Percentiles rank a stretch among this genome's conserved stretches.
These are phyloP conservation scores for Trichoderma koningii DNA, from an alignment of 2,329 filamentous ascomycete genomes.

Conservation along the genomic window DNA sequence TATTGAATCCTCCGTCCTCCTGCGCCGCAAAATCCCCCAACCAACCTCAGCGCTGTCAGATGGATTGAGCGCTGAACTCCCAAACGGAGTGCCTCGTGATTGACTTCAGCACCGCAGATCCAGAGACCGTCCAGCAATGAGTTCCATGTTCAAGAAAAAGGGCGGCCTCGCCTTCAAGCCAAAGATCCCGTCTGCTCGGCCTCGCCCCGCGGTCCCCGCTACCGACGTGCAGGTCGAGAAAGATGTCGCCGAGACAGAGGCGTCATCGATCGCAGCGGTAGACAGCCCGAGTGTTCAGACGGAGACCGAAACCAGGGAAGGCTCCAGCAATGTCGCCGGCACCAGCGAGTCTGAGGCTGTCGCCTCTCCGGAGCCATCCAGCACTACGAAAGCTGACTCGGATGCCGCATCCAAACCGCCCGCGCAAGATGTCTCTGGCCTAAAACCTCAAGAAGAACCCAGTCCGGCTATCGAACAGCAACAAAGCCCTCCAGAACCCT, in stretches of 20 bases:
- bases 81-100: background rate
- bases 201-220: slow-evolving; percentile 48
- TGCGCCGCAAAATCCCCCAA: slow-evolving; percentile 3
- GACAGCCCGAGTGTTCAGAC: slow-evolving; percentile 5
- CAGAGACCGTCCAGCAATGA: slow-evolving; percentile 50
- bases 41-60: background rate
- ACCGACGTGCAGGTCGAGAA: slow-evolving; percentile 31
- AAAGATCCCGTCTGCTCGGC: slow-evolving; percentile 62
- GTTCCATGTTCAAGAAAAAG: slow-evolving; percentile 69
- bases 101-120: background rate
- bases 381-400: background rate
- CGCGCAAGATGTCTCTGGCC: slow-evolving; percentile 5
- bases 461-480: background rate
- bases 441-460: slow-evolving; percentile 1
- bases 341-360: slow-evolving; percentile 15
- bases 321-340: background rate
- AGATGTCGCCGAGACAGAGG: slow-evolving; percentile 10
- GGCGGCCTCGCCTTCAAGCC: slow-evolving; percentile 67
- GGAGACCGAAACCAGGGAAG: background rate
- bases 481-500: background rate
- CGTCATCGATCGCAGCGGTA: background rate
- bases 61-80: slow-evolving; percentile 2
- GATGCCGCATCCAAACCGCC: slow-evolving; percentile 7
- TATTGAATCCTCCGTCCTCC: background rate
- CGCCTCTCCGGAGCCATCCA: slow-evolving; percentile 2